Evolutionary conservation across 805 yeast species (phyloP).

Genomic region (Clavispora santaluciae): DNA sequence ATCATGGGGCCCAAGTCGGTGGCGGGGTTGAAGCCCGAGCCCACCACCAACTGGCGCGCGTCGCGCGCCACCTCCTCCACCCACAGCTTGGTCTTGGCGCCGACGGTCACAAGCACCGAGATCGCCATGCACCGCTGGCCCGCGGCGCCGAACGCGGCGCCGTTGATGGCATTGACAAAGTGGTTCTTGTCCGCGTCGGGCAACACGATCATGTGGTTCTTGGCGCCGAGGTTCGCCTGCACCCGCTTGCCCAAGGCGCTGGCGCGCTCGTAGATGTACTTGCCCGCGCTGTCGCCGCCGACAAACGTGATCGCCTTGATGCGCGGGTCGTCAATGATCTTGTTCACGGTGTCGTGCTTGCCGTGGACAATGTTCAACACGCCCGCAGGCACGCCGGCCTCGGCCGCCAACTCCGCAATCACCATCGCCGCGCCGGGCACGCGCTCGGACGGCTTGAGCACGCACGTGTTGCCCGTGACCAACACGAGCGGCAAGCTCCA

Average conservation of each 20-base stretch:
- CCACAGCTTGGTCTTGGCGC: constrained; percentile 56
- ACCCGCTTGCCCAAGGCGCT: constrained; percentile 67
- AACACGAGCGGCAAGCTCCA: constrained; percentile 62
- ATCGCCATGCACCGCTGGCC: constrained; percentile 84
- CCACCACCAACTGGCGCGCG: constrained; percentile 54
- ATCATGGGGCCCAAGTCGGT: constrained; percentile 73
- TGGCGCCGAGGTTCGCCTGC: constrained; percentile 75
- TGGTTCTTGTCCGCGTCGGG: constrained; percentile 68
- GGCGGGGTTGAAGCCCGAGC: constrained; percentile 61
- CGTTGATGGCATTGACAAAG: constrained; percentile 60
- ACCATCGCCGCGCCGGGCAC: constrained; percentile 80
- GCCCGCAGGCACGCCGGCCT: constrained; percentile 76
- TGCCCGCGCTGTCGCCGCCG: constrained; percentile 75
- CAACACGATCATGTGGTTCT: constrained; percentile 67
- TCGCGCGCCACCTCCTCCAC: constrained; percentile 52
- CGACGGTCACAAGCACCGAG: constrained; percentile 68
- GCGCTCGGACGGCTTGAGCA: constrained; percentile 57
- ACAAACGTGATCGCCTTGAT: constrained; percentile 75
- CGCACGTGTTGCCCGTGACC: constrained; percentile 68
- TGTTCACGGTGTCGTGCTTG: constrained; percentile 65
- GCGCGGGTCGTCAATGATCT: constrained; percentile 64
- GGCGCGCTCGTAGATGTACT: constrained; percentile 64
- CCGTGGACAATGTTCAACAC: constrained; percentile 73
- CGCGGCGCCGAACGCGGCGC: constrained; percentile 81
- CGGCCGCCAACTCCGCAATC: constrained; percentile 63